Conservation (phyloP, 805 yeast genomes). For the Brettanomyces bruxellensis region DNA sequence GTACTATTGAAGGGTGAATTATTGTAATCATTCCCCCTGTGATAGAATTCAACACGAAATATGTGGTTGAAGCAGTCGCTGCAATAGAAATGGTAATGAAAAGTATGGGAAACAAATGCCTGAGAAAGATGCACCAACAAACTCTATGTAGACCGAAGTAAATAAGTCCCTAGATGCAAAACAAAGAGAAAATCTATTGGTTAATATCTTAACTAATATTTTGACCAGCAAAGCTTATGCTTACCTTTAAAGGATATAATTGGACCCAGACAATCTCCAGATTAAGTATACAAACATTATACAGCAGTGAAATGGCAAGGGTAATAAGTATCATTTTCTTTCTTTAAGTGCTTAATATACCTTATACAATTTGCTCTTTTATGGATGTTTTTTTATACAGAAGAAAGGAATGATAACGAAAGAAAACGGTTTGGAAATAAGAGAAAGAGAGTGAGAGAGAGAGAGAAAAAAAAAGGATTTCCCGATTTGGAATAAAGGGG, state of each 20-base stretch:
- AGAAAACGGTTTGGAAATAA: no score
- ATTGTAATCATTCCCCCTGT: constrained; percentile 19
- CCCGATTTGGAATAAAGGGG: no score
- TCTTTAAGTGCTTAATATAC: not conserved
- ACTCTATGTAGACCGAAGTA: constrained; percentile 14
- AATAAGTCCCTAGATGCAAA: constrained; percentile 16
- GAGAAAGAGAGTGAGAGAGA: not conserved
- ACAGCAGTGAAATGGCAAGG: not conserved
- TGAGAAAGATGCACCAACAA: constrained; percentile 18
- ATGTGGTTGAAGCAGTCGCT: constrained; percentile 8
- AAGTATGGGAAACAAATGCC: constrained; percentile 16
- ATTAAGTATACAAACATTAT: not conserved
- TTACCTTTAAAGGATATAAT: constrained; percentile 1
- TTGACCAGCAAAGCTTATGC: not conserved
- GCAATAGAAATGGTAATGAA: constrained; percentile 13
- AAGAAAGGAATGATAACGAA: no score
- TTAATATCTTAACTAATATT: no score
- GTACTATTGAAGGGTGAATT: constrained; percentile 20
- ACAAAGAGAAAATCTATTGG: not conserved
- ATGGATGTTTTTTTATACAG: no score
- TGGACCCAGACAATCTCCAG: not conserved
- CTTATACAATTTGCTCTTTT: no score
- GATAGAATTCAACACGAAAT: constrained; percentile 9
- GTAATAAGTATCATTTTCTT: not conserved
- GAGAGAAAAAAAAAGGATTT: not conserved